Evolutionary conservation across 805 yeast genomes (phyloP).

Genomic region (Cyberlindnera misumaiensis): DNA sequence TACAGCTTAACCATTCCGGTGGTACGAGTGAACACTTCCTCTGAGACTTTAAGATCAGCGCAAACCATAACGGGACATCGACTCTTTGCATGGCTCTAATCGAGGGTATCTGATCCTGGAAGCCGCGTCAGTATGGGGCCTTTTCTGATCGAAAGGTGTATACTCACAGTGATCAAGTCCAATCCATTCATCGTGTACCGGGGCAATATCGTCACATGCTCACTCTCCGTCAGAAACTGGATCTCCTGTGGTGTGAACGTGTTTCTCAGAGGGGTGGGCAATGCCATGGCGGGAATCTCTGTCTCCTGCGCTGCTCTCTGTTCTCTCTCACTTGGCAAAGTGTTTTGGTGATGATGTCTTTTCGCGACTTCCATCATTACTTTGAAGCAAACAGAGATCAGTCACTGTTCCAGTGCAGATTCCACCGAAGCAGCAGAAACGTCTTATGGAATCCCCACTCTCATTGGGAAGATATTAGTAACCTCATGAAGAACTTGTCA

Average conservation of each 20-base stretch:
- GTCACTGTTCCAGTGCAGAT: too few species aligned
- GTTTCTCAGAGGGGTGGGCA: slow-evolving; percentile 46
- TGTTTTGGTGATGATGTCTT: too few species aligned
- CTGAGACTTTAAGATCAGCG: slow-evolving; percentile 75
- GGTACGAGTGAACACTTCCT: slow-evolving; percentile 79
- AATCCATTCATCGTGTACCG: slow-evolving; percentile 62
- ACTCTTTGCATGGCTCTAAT: slow-evolving; percentile 62
- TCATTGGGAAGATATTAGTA: too few species aligned
- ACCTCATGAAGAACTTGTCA: too few species aligned
- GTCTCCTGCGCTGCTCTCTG: background rate
- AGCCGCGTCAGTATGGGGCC: too few species aligned
- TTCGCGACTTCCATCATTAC: too few species aligned
- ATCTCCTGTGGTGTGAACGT: slow-evolving; percentile 72
- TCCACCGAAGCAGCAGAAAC: too few species aligned
- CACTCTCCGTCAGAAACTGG: slow-evolving; percentile 81
- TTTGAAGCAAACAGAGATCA: too few species aligned
- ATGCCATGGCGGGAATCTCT: slow-evolving; percentile 58
- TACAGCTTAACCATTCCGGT: slow-evolving; percentile 73
- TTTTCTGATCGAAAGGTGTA: slow-evolving; percentile 20
- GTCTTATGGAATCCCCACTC: too few species aligned
- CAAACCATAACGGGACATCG: slow-evolving; percentile 82
- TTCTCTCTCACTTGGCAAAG: too few species aligned
- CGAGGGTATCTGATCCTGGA: slow-evolving; percentile 43
- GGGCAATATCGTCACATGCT: slow-evolving; percentile 67
- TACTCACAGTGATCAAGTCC: slow-evolving; percentile 46